Evolutionary conservation across 768 basidiomycete species (phyloP).

Genomic region (Boletus rex-veris): DNA sequence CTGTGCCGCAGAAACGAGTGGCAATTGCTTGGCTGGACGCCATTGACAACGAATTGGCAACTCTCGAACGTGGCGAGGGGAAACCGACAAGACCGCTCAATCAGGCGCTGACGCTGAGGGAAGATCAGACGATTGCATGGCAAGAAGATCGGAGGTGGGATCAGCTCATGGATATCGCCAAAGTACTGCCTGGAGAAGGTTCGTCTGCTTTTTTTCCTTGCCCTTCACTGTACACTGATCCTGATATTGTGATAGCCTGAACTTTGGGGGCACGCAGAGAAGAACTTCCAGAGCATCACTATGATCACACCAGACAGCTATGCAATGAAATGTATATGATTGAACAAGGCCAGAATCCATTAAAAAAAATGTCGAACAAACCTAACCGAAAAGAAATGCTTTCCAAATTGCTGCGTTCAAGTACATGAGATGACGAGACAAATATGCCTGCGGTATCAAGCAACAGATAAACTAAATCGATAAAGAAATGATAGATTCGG

Average conservation of each 20-base stretch:
- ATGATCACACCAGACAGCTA: constrained; percentile 7
- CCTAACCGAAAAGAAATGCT: background rate
- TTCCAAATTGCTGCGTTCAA: background rate
- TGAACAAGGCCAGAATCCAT: background rate
- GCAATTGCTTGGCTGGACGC: constrained; percentile 56
- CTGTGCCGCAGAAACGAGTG: constrained; percentile 40
- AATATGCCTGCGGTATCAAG: background rate
- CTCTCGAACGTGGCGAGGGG: constrained; percentile 36
- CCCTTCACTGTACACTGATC: background rate
- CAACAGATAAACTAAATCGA: background rate
- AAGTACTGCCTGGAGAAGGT: constrained; percentile 28
- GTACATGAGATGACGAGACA: background rate
- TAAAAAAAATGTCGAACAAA: background rate
- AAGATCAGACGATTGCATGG: constrained; percentile 55
- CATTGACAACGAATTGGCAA: constrained; percentile 43
- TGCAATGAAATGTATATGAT: background rate
- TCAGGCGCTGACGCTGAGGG: constrained; percentile 47
- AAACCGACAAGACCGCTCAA: constrained; percentile 32
- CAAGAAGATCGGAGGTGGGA: constrained; percentile 53
- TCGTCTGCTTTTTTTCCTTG: background rate
- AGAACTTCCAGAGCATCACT: background rate
- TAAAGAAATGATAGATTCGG: background rate
- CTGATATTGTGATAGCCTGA: background rate
- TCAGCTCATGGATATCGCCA: constrained; percentile 39
- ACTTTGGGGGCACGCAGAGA: background rate